Evolutionary conservation across 805 yeast species (phyloP), one percentile per base, ranked within the genome.

Genomic region (Saccharomyces kudriavzevii): DNA sequence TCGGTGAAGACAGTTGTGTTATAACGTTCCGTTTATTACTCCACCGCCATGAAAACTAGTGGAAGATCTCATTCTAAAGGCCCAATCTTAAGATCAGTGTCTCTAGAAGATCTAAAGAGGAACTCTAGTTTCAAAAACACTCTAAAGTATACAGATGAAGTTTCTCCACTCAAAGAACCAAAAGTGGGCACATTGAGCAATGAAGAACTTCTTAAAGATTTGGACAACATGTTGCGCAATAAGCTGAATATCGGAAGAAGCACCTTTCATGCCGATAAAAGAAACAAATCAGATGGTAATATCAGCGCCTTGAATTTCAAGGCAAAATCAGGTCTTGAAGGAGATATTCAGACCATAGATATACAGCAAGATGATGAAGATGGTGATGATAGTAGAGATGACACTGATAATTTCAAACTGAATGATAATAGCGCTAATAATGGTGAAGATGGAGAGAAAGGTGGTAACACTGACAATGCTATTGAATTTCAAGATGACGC

Each of bases 261-360:
- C 40, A 27, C 22, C 40, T 47, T 26, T 47, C 24, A 27, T 35
- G 24, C 43, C 43, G 43, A 35, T 26, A 24, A 47, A 47, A 29
- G 30, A 27, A 47, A 27, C 24, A 30, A 17, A 48, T 28, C 40
- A 30, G 43, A 48, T 22, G 28, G 43, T 22, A 20, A 29, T 48
- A 26, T 50, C 74, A 73, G n/a, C 77, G 75, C 54, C 72, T 74
- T 25, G 13, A 51, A 40, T 20, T 58, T 58, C 20, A 56, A 52
- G 29, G 45, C 54, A 14, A 49, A 56, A 49, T 49, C 55, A n/a
- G 62, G 64, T 4, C 30, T 60, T 14, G 55, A 59, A n/a, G 60
- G 60, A 13, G 55, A 54, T 45, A 49, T 53, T 17, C 45, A 46
- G 2, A 57, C 61, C 13, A 49, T 47, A 20, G 57, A 28, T 17